A percentile compares a stretch with the other conserved stretches of the same genome.
Evolutionary conservation across 257 asterid genomes (phyloP).

Genomic region (Anisodus acutangulus): DNA sequence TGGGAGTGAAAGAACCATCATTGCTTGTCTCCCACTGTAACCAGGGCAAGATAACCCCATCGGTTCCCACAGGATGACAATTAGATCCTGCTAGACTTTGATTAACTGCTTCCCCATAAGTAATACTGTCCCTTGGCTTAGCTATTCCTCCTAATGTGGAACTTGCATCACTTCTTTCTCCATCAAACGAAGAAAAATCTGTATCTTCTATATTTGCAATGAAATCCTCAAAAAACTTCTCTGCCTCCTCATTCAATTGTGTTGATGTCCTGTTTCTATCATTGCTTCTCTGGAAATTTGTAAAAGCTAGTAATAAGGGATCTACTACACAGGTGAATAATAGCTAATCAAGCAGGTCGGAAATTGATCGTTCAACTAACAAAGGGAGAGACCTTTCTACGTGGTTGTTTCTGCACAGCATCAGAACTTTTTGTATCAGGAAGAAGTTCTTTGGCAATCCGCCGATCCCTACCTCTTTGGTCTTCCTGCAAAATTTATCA

Average conservation of each 20-base stretch:
- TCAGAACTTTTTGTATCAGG: constrained; percentile 56
- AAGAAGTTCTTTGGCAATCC: constrained; percentile 44
- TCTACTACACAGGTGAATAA: constrained; percentile 25
- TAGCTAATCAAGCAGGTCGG: constrained; percentile 4
- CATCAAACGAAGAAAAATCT: constrained; percentile 92
- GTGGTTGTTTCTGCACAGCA: constrained; percentile 50
- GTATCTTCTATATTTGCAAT: constrained; percentile 81
- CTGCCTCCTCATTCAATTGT: constrained; percentile 76
- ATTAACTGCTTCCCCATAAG: constrained; percentile 43
- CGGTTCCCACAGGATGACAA: constrained; percentile 58
- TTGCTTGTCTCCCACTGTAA: constrained; percentile 84
- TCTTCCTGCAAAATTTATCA: constrained; percentile 65
- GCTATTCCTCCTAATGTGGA: constrained; percentile 63
- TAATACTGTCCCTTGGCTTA: constrained; percentile 48
- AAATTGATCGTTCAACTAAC: constrained; percentile 2
- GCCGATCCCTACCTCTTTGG: constrained; percentile 61
- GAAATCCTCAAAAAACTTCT: constrained; percentile 79
- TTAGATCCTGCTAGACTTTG: constrained; percentile 54
- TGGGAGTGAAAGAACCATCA: constrained; percentile 51
- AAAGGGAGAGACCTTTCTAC: constrained; percentile 58
- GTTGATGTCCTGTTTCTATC: constrained; percentile 62
- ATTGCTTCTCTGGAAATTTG: constrained; percentile 65
- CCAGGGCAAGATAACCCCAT: constrained; percentile 86
- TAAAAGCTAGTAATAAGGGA: background rate
- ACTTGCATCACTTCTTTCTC: constrained; percentile 87